These are phyloP conservation scores for Sugiyamaella neomexicana DNA, from an alignment of 1,139 yeast species.

Conservation along the genomic window DNA sequence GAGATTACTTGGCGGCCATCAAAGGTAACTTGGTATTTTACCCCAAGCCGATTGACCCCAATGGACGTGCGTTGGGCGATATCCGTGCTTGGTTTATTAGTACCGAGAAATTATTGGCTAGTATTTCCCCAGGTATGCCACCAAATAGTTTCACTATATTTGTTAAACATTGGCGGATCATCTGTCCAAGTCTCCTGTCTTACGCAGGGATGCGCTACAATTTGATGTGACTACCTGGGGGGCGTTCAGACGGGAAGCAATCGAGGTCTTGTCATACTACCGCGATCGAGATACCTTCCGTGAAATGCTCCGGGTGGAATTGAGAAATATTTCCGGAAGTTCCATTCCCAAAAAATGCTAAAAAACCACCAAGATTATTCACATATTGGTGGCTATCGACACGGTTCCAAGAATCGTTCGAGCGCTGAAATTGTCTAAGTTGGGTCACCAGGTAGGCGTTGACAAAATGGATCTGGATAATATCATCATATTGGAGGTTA, in stretches of 20 bases:
- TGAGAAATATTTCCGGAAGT: not conserved
- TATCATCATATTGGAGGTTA: not conserved
- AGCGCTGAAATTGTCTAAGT: not conserved
- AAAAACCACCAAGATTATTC: not conserved
- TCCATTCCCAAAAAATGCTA: not conserved
- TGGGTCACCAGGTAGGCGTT: not conserved
- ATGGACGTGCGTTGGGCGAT: not conserved
- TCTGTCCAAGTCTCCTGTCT: not conserved
- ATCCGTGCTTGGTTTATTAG: not conserved
- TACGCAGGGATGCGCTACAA: not conserved
- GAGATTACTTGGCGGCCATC: not conserved
- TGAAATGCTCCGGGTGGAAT: not conserved
- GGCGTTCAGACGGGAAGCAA: not conserved
- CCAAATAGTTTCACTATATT: not conserved
- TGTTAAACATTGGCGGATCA: not conserved
- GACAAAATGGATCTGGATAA: not conserved
- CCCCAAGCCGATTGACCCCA: not conserved
- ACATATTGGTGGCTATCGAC: not conserved
- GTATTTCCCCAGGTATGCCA: not conserved
- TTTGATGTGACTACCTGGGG: not conserved
- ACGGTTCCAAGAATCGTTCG: not conserved
- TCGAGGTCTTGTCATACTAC: not conserved
- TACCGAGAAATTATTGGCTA: not conserved
- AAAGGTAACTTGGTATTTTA: not conserved
- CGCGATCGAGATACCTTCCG: not conserved